Conservation (phyloP, 2,329 filamentous ascomycete genomes). For the Xylaria sp. region DNA sequence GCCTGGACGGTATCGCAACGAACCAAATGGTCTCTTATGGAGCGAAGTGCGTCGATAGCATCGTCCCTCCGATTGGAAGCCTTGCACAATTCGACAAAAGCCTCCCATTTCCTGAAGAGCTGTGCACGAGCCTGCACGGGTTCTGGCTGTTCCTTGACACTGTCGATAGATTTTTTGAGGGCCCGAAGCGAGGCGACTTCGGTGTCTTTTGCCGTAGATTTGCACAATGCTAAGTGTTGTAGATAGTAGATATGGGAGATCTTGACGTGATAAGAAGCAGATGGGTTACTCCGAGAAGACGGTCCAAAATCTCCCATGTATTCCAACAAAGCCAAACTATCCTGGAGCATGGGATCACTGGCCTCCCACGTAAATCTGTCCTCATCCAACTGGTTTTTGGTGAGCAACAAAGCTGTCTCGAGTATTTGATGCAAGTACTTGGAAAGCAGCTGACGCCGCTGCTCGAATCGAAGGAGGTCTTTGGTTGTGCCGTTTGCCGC, state of each 20-base stretch:
- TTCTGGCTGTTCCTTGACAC: conserved; percentile 63
- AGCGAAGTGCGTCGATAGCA: conserved; percentile 66
- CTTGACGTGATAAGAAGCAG: conserved; percentile 66
- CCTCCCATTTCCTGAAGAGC: conserved; percentile 71
- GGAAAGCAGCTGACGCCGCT: conserved; percentile 63
- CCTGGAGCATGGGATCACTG: conserved; percentile 66
- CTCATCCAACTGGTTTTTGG: conserved; percentile 63
- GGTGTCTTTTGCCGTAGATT: conserved; percentile 54
- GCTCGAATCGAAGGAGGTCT: conserved; percentile 68
- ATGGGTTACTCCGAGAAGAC: conserved; percentile 44
- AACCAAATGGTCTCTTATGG: conserved; percentile 70
- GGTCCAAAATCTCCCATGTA: conserved; percentile 57
- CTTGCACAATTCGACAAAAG: conserved; percentile 70
- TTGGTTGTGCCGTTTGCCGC: conserved; percentile 63
- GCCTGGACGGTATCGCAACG: conserved; percentile 65
- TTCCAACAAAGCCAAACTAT: conserved; percentile 64
- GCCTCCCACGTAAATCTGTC: conserved; percentile 62
- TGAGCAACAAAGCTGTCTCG: conserved; percentile 68
- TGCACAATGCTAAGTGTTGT: conserved; percentile 64
- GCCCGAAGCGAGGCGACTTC: conserved; percentile 62
- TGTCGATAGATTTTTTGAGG: conserved; percentile 71
- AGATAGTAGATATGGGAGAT: conserved; percentile 78
- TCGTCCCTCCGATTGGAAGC: conserved; percentile 63
- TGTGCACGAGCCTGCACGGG: conserved; percentile 69
- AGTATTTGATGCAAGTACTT: conserved; percentile 65